Base-by-base conservation (phyloP, 2,329 filamentous ascomycete genomes). In the Fulvia fulva region DNA sequence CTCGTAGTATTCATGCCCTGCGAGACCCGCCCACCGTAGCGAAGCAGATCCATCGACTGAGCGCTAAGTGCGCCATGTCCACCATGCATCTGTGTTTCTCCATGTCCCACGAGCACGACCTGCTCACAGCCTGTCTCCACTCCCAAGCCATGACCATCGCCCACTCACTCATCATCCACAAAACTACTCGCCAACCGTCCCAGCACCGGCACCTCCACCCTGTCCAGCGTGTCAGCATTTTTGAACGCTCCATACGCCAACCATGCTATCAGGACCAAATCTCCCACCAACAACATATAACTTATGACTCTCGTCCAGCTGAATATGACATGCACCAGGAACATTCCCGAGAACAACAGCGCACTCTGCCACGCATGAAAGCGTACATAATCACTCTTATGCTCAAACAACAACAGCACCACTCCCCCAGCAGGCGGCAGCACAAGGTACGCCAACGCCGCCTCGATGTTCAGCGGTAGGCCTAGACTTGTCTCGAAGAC, bases 351-450 rank as follows among this genome's bases (percentile, higher is more conserved):
- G 55, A 71, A 72, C 32, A 71, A 53, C 51, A 73, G 55, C 28
- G 70, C 67, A 19, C 63, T 67, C 76, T 99, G 94, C 93, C 94
- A 99, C 7, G 94, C 94, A 74, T 99, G 94, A 67, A 97, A 97
- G 63, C 94, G 84, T 57, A 99, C 94, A 75, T 96, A 99, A 76
- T 99, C 94, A 71, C 91, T 97, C 79, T 96, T 94, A 71, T 92
- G 86, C 81, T 99, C 94, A 63, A 93, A 73, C 46, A 97, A 83
- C 65, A 99, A 76, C 67, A 99, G 76, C 65, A 96, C 74, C 25
- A 97, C 90, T 2, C 89, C 90, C 2, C 93, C 94, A 0, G 92
- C 81, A 1, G 94, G 94, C 62, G 94, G 94, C 14, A 96, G 77
- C 51, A 88, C 79, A 61, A 97, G 72, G 74, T 99, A 99, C 53